These are phyloP conservation scores for Penicillium sp. DNA, from an alignment of 2,329 filamentous ascomycete species.

Conservation along the genomic window DNA sequence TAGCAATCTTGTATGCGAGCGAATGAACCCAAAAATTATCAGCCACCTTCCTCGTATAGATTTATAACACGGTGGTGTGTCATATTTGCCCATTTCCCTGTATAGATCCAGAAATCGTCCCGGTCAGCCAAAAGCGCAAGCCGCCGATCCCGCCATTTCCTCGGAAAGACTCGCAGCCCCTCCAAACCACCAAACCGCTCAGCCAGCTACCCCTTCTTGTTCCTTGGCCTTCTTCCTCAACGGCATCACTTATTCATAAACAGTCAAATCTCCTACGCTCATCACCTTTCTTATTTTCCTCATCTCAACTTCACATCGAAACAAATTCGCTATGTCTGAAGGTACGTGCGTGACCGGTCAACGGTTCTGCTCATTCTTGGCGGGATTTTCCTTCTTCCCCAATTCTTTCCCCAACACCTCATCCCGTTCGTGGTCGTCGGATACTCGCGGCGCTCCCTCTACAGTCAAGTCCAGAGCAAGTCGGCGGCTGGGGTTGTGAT, in stretches of 20 bases:
- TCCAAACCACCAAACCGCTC: slow-evolving; percentile 1
- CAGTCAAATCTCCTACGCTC: background rate
- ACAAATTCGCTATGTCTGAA: slow-evolving; percentile 19
- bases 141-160: slow-evolving; percentile 21
- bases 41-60: background rate
- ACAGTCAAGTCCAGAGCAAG: slow-evolving; percentile 1
- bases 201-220: background rate
- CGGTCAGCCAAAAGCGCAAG: slow-evolving; percentile 17
- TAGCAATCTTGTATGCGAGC: background rate
- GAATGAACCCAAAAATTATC: background rate
- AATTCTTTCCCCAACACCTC: slow-evolving; percentile 22
- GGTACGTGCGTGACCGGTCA: slow-evolving; percentile 23
- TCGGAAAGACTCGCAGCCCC: slow-evolving; percentile 19
- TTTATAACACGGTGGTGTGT: background rate
- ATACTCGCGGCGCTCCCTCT: slow-evolving; percentile 8
- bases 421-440: slow-evolving; percentile 2
- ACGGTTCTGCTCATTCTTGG: slow-evolving; percentile 18
- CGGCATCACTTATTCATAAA: background rate
- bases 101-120: slow-evolving; percentile 1
- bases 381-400: slow-evolving; percentile 18
- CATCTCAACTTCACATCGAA: slow-evolving; percentile 3
- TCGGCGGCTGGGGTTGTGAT: background rate
- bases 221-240: background rate
- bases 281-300: background rate
- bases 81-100: background rate